phyloP scores from a whole-genome alignment of 2,329 filamentous ascomycete genomes.

The Neurospora sp. region DNA sequence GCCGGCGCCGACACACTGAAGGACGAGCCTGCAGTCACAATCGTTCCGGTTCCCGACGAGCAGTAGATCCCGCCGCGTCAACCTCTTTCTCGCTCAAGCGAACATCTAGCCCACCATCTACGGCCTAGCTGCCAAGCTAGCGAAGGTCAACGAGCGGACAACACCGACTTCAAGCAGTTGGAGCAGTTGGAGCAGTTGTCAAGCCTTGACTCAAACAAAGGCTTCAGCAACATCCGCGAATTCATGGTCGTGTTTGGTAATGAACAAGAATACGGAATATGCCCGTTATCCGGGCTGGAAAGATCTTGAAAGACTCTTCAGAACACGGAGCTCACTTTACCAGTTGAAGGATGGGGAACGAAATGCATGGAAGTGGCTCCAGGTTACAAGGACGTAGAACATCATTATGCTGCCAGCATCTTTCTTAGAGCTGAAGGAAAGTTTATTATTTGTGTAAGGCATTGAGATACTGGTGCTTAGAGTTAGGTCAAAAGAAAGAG shows the following conservation, averaged over 20 bases:
- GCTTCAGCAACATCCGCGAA: background rate
- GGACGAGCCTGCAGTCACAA: background rate
- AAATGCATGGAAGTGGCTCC: background rate
- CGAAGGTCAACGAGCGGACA: background rate
- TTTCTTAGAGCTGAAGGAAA: background rate
- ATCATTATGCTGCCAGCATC: background rate
- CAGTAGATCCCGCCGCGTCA: background rate
- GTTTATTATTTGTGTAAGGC: background rate
- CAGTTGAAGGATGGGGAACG: background rate
- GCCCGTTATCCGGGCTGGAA: background rate
- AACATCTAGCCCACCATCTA: background rate
- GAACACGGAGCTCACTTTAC: background rate
- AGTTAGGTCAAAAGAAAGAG: background rate
- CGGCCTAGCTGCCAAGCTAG: background rate
- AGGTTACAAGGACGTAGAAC: background rate
- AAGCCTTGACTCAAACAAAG: background rate
- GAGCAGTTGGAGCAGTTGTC: background rate
- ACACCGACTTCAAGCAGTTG: background rate
- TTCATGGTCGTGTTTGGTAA: background rate
- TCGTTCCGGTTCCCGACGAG: background rate
- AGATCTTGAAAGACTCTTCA: background rate
- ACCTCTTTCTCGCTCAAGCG: background rate
- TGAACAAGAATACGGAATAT: background rate
- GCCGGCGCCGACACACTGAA: background rate
- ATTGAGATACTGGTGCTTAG: background rate